These are phyloP conservation scores for Cladophialophora psammophila DNA, from an alignment of 2,329 filamentous ascomycete genomes.

Conservation along the genomic window DNA sequence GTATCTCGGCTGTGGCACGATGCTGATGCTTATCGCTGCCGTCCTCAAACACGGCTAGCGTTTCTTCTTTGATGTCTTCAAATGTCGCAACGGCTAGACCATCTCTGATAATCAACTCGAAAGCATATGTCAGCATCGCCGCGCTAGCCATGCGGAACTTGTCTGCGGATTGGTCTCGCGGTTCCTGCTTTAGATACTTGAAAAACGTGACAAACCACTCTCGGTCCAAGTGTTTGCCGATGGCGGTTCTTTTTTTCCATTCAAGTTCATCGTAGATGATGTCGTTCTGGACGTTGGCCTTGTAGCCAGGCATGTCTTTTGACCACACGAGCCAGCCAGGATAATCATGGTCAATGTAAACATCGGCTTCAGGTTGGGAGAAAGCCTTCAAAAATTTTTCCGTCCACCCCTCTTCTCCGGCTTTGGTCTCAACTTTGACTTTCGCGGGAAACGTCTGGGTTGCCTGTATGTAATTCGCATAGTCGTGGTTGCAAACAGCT, in stretches of 20 bases:
- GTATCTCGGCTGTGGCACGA: constrained; percentile 90
- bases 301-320: constrained; percentile 81
- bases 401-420: constrained; percentile 81
- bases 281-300: constrained; percentile 69
- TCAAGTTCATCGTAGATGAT: constrained; percentile 85
- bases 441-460: constrained; percentile 80
- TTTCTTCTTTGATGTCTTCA: constrained; percentile 84
- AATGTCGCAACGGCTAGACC: constrained; percentile 79
- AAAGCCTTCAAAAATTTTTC: constrained; percentile 79
- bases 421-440: constrained; percentile 73
- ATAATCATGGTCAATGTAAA: constrained; percentile 89
- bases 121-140: constrained; percentile 85
- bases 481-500: constrained; percentile 83
- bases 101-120: constrained; percentile 82
- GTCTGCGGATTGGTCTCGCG: constrained; percentile 79
- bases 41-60: constrained; percentile 80
- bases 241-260: constrained; percentile 73
- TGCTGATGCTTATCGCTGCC: constrained; percentile 98
- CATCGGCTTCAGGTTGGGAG: constrained; percentile 77
- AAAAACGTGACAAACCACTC: constrained; percentile 91
- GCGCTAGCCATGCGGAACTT: constrained; percentile 89
- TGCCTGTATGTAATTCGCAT: constrained; percentile 83
- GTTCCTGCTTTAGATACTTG: constrained; percentile 94
- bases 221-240: constrained; percentile 79
- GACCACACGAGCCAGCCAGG: constrained; percentile 98